These are phyloP conservation scores for Pyricularia sp. DNA, from an alignment of 2,329 filamentous ascomycete genomes.

Conservation along the genomic window DNA sequence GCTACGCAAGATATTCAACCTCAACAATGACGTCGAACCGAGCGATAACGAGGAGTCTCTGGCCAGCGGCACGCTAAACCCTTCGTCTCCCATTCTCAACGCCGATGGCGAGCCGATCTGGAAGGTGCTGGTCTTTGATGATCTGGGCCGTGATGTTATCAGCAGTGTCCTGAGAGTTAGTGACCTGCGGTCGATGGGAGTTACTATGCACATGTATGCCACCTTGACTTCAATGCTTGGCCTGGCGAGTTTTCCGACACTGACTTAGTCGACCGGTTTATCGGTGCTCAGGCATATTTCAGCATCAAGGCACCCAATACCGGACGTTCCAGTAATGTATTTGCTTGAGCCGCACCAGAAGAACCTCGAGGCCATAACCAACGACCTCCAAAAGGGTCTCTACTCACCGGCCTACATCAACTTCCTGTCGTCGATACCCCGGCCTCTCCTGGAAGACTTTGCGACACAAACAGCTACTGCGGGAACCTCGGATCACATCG, in stretches of 20 bases:
- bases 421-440: conserved; percentile 85
- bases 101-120: conserved; percentile 86
- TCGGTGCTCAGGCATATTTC: conserved; percentile 54
- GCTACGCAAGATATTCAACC: conserved; percentile 88
- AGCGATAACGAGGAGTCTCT: conserved; percentile 49
- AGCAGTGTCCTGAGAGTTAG: conserved; percentile 91
- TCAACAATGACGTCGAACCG: conserved; percentile 54
- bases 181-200: conserved; percentile 84
- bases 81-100: conserved; percentile 68
- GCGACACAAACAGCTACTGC: conserved; percentile 74
- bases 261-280: not conserved
- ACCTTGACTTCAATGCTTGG: not conserved
- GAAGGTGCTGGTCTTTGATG: conserved; percentile 95
- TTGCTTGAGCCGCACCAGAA: conserved; percentile 76
- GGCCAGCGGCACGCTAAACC: conserved; percentile 50
- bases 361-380: conserved; percentile 73
- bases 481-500: conserved; percentile 76
- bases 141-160: conserved; percentile 82
- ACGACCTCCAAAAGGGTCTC: conserved; percentile 72
- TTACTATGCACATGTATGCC: conserved; percentile 81
- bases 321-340: conserved; percentile 92
- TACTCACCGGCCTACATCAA: conserved; percentile 95
- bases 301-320: conserved; percentile 73
- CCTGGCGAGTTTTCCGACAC: not conserved
- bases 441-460: conserved; percentile 87